A percentile compares a stretch with the other conserved stretches of the same genome.
phyloP scores from a whole-genome alignment of 2,329 filamentous ascomycete species.

The Ceratocystis papillata region DNA sequence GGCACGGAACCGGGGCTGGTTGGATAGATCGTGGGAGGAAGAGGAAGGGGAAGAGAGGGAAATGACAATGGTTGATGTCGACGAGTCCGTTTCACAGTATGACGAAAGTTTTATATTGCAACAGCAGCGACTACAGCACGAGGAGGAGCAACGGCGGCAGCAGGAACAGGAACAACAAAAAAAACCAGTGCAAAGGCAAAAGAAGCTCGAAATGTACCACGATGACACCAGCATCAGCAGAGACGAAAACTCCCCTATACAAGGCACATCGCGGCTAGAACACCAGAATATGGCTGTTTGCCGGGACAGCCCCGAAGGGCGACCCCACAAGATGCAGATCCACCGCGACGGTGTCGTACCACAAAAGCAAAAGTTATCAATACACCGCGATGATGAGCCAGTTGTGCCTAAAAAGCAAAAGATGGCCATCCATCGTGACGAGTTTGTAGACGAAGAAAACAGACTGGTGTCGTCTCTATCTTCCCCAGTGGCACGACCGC shows the following conservation, averaged over 20 bases:
- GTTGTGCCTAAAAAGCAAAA: slow-evolving; percentile 24
- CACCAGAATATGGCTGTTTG: slow-evolving; percentile 10
- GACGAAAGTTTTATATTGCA: slow-evolving; percentile 21
- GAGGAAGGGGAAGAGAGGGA: slow-evolving; percentile 34
- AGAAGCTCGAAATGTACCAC: slow-evolving; percentile 19
- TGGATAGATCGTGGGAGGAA: slow-evolving; percentile 47
- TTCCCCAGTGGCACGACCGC: neutral
- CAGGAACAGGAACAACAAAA: slow-evolving; percentile 10
- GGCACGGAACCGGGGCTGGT: slow-evolving; percentile 62
- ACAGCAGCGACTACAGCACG: neutral
- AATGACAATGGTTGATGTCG: slow-evolving; percentile 16
- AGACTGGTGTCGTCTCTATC: neutral
- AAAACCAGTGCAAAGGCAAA: neutral
- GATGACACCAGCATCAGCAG: neutral
- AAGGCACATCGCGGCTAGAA: neutral
- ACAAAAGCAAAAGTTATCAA: slow-evolving; percentile 23
- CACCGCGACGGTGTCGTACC: slow-evolving; percentile 19
- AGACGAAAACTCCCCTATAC: slow-evolving; percentile 1
- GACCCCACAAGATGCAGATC: slow-evolving; percentile 18
- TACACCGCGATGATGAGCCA: slow-evolving; percentile 23
- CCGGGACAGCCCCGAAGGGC: slow-evolving; percentile 15
- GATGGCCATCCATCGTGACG: slow-evolving; percentile 20
- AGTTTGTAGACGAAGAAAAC: slow-evolving; percentile 19
- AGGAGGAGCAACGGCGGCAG: neutral
- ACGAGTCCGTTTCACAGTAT: slow-evolving; percentile 15